A percentile compares a stretch with the other conserved stretches of the same genome.
Evolutionary conservation across 306 rosid genomes (phyloP).

Genomic region (Vachellia collinsii): DNA sequence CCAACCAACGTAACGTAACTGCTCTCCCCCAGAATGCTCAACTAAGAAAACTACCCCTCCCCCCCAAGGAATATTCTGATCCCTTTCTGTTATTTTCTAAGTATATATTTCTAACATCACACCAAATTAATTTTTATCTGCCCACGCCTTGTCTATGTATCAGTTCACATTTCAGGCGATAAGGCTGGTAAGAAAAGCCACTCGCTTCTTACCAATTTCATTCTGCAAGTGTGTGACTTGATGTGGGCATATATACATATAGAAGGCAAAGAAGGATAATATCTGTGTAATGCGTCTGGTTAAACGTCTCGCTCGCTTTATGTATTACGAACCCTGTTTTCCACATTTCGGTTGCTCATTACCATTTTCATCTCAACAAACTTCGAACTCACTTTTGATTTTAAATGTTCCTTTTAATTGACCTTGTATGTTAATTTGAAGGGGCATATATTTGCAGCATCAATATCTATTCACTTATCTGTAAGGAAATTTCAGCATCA

Average conservation of each 20-base stretch:
- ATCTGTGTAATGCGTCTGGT: background rate
- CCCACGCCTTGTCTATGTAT: conserved; percentile 15
- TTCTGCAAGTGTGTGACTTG: background rate
- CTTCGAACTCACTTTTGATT: conserved; percentile 9
- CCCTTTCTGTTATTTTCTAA: conserved; percentile 4
- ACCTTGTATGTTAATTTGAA: background rate
- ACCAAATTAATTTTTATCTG: background rate
- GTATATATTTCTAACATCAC: background rate
- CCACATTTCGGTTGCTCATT: background rate
- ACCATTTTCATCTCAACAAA: background rate
- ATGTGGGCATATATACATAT: background rate
- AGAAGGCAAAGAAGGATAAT: background rate
- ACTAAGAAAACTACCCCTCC: conserved; percentile 51
- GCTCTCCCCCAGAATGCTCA: conserved; percentile 33
- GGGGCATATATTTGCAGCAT: background rate
- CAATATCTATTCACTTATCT: background rate
- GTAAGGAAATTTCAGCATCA: background rate
- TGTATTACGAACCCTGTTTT: background rate
- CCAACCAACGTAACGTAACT: conserved; percentile 41
- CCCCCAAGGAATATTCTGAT: conserved; percentile 39
- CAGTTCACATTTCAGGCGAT: background rate
- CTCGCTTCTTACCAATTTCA: background rate
- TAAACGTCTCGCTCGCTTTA: conserved; percentile 1
- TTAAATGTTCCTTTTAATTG: background rate
- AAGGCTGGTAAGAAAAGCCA: background rate